Evolutionary conservation across 306 rosid species (phyloP), one percentile per base, ranked within the genome.

Genomic region (Pueraria montana): DNA sequence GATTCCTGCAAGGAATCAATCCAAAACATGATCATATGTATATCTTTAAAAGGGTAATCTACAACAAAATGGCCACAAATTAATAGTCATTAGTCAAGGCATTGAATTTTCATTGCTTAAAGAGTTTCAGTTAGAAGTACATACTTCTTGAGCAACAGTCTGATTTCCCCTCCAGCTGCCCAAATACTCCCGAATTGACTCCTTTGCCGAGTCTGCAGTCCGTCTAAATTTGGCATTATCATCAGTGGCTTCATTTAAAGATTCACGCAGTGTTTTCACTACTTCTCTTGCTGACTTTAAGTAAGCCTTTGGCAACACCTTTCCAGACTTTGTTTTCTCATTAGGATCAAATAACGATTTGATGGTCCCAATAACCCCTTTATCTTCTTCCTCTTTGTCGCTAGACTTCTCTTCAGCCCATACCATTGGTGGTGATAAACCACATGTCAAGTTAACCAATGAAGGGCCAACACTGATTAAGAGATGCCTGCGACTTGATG

Each of bases 151-250:
- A 72, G 59, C 85, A 78, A 94, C 86, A 23, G 72, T 75, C 61
- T 87, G 88, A 12, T 94, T 84, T 34, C 99, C 99, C 84, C 87
- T 84, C 99, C 99, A 96, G 65, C 72, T 91, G 88, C 94, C 81
- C 82, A 96, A 78, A 82, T 89, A 94, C 78, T 94, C 96, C 17
- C 96, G 90, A 72, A 96, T 96, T 0, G 98, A 90, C 70, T 94
- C 97, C 91, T 91, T 96, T 27, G 98, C 96, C 24, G 94, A 91
- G 69, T 96, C 98, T n/a, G 99, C 99, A n/a, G 91, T 92, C 8
- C 99, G 62, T 83, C 98, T 87, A 32, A 96, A 96, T 64, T 92
- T 92, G 3, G 97, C 94, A 71, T 14, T 80, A 32, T 94, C 91
- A 36, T 86, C 81, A 36, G 94, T 80, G 73, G 82, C 88, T 87